Base-by-base conservation (phyloP, 345 rosid genomes). In the Aquilaria sinensis region DNA sequence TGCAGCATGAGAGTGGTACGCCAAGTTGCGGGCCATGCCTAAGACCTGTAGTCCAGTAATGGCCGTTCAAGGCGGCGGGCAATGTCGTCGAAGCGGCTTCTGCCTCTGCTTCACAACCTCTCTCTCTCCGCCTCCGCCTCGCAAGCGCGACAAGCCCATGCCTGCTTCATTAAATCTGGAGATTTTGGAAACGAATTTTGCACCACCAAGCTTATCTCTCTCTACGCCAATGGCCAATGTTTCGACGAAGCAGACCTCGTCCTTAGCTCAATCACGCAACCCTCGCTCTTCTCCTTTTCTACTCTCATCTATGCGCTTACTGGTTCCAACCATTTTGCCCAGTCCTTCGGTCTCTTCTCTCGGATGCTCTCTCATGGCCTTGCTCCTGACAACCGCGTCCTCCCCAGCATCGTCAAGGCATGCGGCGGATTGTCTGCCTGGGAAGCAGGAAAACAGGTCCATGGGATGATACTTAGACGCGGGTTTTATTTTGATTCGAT, bases 341-440 rank as follows among this genome's bases (percentile, higher is more conserved):
- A 60, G 41, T 77, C 77, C 45, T 67, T 81, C 33, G 41, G 69
- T 7, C 67, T 81, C 31, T 76, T 81, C 41, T 57, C 77, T 64
- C 77, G 66, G 41, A 76, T 81, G 83, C 58, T 81, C 9, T 69
- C 81, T 59, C 68, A 57, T 51, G 79, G 77, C 54, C 31, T 81
- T 62, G 46, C 68, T 49, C 79, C 80, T 0, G 80, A 78, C 64
- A 57, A 29, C 10, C 80, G 64, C 51, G 61, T 81, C 37, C 65
- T 83, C 50, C 84, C 85, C 31, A 78, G 71, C 61, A 37, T 78
- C 57, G 64, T 73, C 75, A 78, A 78, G 55, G 75, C 75, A 8
- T 78, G 77, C 46, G 73, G 75, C 53, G 72, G 66, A 43, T 51
- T 75, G 61, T 72, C 83, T 12, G 73, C 67, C 41, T 75, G 67